Percentiles rank a stretch among this genome's conserved stretches.
Evolutionary conservation across 176 grass and related monocot genomes (phyloP).

Genomic region (barley (Hordeum vulgare)): DNA sequence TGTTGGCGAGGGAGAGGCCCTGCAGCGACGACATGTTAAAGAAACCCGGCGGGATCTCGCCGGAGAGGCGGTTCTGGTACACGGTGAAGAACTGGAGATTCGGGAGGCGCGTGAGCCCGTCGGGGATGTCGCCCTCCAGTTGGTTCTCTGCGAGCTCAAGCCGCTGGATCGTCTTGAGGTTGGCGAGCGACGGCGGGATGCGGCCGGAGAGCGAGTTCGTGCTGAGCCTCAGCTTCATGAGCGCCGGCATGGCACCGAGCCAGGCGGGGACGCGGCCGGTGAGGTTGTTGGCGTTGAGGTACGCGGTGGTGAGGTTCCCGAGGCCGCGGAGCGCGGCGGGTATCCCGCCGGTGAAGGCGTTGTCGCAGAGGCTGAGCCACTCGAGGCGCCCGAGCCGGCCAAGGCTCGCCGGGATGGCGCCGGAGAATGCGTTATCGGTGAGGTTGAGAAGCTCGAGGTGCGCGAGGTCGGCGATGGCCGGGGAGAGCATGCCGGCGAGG

Average conservation of each 20-base stretch:
- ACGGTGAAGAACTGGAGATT: not conserved
- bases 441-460: not conserved
- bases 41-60: not conserved
- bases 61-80: constrained; percentile 11
- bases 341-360: constrained; percentile 6
- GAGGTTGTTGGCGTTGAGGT: constrained; percentile 1
- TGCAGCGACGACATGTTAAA: constrained; percentile 35
- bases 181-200: constrained; percentile 6
- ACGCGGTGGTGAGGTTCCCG: not conserved
- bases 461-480: not conserved
- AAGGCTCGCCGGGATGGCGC: not conserved
- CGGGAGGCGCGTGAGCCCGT: not conserved
- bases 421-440: not conserved
- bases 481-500: not conserved
- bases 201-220: not conserved
- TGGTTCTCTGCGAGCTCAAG: not conserved
- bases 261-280: not conserved
- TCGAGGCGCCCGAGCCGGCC: not conserved
- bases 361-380: constrained; percentile 17
- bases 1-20: constrained; percentile 18
- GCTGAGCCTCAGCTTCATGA: not conserved
- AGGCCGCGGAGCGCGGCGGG: not conserved
- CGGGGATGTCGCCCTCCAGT: not conserved
- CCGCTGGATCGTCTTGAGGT: not conserved
- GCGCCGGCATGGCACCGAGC: not conserved